Conservation (phyloP, 345 rosid genomes). For the Eucalyptus cladocalyx region DNA sequence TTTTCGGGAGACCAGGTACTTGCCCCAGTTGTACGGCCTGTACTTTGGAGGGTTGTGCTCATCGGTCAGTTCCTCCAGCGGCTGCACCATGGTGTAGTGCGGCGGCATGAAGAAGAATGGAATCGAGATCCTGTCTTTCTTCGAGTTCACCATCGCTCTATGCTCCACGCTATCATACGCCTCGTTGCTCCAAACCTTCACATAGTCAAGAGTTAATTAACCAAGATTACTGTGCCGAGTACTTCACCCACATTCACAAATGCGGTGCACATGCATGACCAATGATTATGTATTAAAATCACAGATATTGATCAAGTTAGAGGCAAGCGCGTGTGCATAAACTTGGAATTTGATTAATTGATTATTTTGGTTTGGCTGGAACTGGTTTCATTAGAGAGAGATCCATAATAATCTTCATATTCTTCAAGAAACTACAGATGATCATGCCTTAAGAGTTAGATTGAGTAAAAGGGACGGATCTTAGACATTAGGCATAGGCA, state of each 20-base stretch:
- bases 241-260: not conserved
- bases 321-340: not conserved
- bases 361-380: not conserved
- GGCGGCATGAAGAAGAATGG: constrained; percentile 57
- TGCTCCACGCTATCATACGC: constrained; percentile 72
- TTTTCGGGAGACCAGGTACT: constrained; percentile 38
- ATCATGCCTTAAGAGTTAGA: not conserved
- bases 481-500: not conserved
- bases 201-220: not conserved
- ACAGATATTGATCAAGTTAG: not conserved
- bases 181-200: constrained; percentile 73
- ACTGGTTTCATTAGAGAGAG: not conserved
- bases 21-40: constrained; percentile 59
- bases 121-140: constrained; percentile 53
- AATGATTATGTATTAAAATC: not conserved
- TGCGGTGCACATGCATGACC: not conserved
- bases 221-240: not conserved
- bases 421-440: not conserved
- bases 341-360: too few species aligned
- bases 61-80: constrained; percentile 41
- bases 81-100: constrained; percentile 38
- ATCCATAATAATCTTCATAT: not conserved
- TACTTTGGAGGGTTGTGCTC: constrained; percentile 24
- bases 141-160: constrained; percentile 51
- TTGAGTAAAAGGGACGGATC: not conserved